A percentile compares a stretch with the other conserved stretches of the same genome.
Evolutionary conservation across 495 filamentous ascomycete species (phyloP).

Genomic region (Hypomontagnella monticulosa): DNA sequence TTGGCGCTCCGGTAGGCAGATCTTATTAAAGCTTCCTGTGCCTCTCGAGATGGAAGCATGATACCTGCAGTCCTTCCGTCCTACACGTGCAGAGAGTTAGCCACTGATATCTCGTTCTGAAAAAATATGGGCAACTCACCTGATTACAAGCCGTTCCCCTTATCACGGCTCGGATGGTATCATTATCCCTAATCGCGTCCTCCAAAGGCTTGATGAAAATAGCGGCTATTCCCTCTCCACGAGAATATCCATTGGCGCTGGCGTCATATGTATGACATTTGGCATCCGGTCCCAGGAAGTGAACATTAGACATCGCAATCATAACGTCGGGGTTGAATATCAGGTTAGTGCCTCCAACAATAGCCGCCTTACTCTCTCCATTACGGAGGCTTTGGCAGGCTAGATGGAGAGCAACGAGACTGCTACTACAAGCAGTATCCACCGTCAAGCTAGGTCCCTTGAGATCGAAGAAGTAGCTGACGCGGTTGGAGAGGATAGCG

Average conservation of each 20-base stretch:
- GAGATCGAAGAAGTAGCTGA: conserved; percentile 38
- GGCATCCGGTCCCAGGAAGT: conserved; percentile 48
- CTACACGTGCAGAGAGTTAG: too few species aligned
- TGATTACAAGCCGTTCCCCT: conserved; percentile 59
- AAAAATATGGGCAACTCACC: too few species aligned
- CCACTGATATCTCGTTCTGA: too few species aligned
- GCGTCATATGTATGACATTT: conserved; percentile 64
- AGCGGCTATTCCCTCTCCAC: conserved; percentile 65
- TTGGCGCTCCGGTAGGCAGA: conserved; percentile 56
- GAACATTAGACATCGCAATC: conserved; percentile 30
- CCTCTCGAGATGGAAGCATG: conserved; percentile 56
- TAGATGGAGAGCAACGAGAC: conserved; percentile 61
- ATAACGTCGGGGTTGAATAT: conserved; percentile 22
- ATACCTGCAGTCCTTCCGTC: conserved; percentile 63
- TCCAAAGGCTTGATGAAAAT: conserved; percentile 63
- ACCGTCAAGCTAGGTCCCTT: conserved; percentile 50
- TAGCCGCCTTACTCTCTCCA: conserved; percentile 41
- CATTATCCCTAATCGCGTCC: conserved; percentile 55
- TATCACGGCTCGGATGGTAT: conserved; percentile 66
- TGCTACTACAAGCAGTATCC: conserved; percentile 64
- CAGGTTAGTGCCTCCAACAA: conserved; percentile 18
- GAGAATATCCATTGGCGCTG: conserved; percentile 65
- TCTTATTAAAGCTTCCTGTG: conserved; percentile 60
- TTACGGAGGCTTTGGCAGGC: conserved; percentile 58
- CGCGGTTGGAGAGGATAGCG: conserved; percentile 50